Conservation (phyloP, 2,329 filamentous ascomycete genomes). For the Plectosphaerella cucumerina region DNA sequence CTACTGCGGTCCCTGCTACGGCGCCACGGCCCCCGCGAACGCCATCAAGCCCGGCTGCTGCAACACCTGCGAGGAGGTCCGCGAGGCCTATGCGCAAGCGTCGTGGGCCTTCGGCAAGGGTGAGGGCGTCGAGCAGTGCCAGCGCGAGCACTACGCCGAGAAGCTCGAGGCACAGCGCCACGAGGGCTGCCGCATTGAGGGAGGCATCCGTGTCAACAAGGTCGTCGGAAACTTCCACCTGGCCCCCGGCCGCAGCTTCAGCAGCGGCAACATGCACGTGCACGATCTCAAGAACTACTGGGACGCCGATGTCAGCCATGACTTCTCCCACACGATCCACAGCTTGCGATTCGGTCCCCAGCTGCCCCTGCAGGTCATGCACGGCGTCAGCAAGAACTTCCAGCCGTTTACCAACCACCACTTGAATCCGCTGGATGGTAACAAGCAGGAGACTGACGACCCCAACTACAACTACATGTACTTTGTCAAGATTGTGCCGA, state of each 20-base stretch:
- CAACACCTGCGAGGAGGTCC: conserved; percentile 94
- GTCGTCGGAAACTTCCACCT: conserved; percentile 99
- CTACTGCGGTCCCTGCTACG: conserved; percentile 94
- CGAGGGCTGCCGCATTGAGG: conserved; percentile 93
- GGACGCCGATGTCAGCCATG: conserved; percentile 69
- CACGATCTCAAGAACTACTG: conserved; percentile 97
- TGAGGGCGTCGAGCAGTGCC: conserved; percentile 90
- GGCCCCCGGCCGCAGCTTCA: conserved; percentile 92
- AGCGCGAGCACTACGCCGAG: conserved; percentile 89
- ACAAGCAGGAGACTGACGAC: conserved; percentile 72
- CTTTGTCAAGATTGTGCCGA: conserved; percentile 97
- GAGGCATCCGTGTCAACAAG: conserved; percentile 92
- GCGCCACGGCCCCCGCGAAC: conserved; percentile 67
- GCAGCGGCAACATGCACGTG: conserved; percentile 93
- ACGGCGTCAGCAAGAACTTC: conserved; percentile 49
- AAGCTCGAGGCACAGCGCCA: conserved; percentile 80
- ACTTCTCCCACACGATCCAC: conserved; percentile 87
- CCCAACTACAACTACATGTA: conserved; percentile 97
- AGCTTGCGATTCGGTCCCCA: conserved; percentile 89
- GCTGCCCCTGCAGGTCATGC: conserved; percentile 66
- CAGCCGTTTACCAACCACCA: conserved; percentile 83
- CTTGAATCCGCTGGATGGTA: conserved; percentile 82
- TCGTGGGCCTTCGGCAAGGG: conserved; percentile 94
- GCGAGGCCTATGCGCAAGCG: conserved; percentile 84
- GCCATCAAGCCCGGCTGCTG: conserved; percentile 85